Evolutionary conservation across 2,329 filamentous ascomycete species (phyloP).

Genomic region (Exophiala bonariae): DNA sequence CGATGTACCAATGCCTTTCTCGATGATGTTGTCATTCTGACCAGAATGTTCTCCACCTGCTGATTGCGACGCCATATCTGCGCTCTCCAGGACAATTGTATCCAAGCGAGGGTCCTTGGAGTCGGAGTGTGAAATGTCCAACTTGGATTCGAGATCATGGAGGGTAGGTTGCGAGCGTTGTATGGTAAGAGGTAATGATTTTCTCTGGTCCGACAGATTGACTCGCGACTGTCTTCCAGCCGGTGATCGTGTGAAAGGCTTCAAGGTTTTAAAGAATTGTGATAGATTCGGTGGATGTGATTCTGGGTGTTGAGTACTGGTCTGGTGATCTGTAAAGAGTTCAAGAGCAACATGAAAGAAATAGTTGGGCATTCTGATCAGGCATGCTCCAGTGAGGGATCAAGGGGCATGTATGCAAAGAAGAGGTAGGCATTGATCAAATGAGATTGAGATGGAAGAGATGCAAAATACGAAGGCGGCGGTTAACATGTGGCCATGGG

Average conservation of each 20-base stretch:
- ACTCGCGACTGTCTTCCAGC: slow-evolving; percentile 14
- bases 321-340: slow-evolving; percentile 47
- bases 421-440: not conserved
- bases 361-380: slow-evolving; percentile 57
- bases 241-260: slow-evolving; percentile 20
- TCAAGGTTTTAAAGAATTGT: slow-evolving; percentile 24
- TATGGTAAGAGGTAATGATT: not conserved
- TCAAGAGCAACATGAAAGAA: slow-evolving; percentile 65
- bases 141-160: slow-evolving; percentile 17
- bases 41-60: slow-evolving; percentile 12
- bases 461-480: not conserved
- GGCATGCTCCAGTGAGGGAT: not conserved
- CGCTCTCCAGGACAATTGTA: slow-evolving; percentile 73
- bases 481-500: not conserved
- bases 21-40: slow-evolving; percentile 39
- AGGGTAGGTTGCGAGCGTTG: slow-evolving; percentile 6
- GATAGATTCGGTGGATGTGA: slow-evolving; percentile 10
- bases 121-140: slow-evolving; percentile 25
- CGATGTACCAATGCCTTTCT: slow-evolving; percentile 52
- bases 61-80: slow-evolving; percentile 60
- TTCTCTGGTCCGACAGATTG: slow-evolving; percentile 16
- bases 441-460: not conserved
- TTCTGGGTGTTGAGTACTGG: slow-evolving; percentile 7
- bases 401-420: slow-evolving; percentile 13
- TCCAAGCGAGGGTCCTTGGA: slow-evolving; percentile 76